phyloP scores from a whole-genome alignment of 192 early-diverging fungal genomes.

The Chytriomyces sp. region DNA sequence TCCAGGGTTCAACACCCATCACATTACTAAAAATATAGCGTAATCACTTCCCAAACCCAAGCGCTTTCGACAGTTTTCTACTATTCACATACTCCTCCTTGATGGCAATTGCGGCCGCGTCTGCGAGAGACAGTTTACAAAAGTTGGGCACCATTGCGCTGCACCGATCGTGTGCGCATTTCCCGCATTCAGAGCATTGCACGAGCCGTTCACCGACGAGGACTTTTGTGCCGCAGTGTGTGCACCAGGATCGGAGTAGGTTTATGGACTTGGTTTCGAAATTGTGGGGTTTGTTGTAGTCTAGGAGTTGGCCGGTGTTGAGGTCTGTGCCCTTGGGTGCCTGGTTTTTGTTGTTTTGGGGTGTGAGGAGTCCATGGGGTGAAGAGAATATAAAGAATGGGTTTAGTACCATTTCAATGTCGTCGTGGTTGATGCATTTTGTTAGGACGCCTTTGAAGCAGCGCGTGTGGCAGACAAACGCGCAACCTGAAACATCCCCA shows the following conservation, averaged over 20 bases:
- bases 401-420: constrained; percentile 37
- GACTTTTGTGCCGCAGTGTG: constrained; percentile 87
- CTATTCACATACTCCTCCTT: constrained; percentile 14
- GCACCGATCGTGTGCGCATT: constrained; percentile 49
- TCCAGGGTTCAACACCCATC: no score
- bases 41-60: not conserved
- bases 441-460: constrained; percentile 87
- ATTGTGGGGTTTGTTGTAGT: constrained; percentile 94
- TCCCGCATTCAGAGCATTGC: constrained; percentile 49
- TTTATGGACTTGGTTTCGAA: constrained; percentile 79
- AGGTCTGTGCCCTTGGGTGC: constrained; percentile 64
- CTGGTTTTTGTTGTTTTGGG: not conserved
- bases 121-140: constrained; percentile 50
- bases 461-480: constrained; percentile 65
- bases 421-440: constrained; percentile 76
- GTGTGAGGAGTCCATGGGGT: not conserved
- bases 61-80: not conserved
- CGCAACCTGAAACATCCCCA: constrained; percentile 10
- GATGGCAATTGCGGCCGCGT: constrained; percentile 25
- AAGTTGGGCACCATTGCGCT: constrained; percentile 49
- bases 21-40: not conserved
- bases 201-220: constrained; percentile 46
- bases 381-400: no score
- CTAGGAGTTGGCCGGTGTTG: constrained; percentile 68
- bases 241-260: constrained; percentile 92